Base-by-base conservation (phyloP, 768 basidiomycete genomes). In the Tylopilus plumbeoviolaceoides region DNA sequence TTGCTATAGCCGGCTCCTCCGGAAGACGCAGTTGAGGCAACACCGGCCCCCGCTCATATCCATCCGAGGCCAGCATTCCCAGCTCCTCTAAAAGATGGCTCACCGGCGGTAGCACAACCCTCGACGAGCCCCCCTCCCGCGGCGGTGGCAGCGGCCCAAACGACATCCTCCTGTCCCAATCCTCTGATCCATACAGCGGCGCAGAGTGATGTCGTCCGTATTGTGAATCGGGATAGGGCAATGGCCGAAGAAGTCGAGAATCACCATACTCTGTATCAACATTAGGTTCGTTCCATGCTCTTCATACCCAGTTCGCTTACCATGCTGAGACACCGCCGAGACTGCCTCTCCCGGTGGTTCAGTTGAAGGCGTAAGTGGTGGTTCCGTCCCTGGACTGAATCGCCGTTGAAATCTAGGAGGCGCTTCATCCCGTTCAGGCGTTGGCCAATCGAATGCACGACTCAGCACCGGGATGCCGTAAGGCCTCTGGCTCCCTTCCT, bases 1-100 rank as follows among this genome's bases (percentile, higher is more conserved):
- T 47, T 4, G 25, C 30, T 33, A 53, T 51, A 7, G 5, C 47
- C 33, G 43, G 38, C 47, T 56, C 58, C 6, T 60, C 69, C 44
- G 61, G 69, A n/a, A 69, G 44, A 45, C 61, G 59, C 58, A 67
- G 59, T 55, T 59, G 63, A 58, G 69, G 64, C 18, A 69, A 27
- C 43, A 67, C 54, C 51, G 63, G 67, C 2, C 46, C 63, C 47
- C 42, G 55, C 33, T 58, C 62, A 44, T 63, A 63, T 18, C 53
- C 28, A 0, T 59, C 63, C 21, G 50, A 41, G 27, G 49, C 10
- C 28, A 60, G 41, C 46, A 64, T 58, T 14, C 61, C 60, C 20
- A 70, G 40, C 44, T 65, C 57, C 11, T 47, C 60, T 11, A 70
- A 54, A 27, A 71, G 47, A 44, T 62, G 47, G 15, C 62, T 57